Conservation (phyloP, 768 basidiomycete genomes). For the Amyloporia xantha region DNA sequence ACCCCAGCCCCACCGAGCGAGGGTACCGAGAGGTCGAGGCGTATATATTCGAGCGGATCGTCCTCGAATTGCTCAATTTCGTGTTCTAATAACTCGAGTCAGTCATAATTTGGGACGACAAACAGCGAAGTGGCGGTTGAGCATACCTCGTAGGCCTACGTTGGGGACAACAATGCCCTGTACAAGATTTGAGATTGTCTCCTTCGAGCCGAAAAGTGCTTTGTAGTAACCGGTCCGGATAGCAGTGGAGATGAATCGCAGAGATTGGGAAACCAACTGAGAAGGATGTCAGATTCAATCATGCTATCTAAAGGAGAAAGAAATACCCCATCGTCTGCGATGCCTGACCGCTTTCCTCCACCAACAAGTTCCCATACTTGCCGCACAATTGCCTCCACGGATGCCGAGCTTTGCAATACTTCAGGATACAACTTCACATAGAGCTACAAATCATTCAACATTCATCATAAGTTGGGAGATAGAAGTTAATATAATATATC, state of each 20-base stretch:
- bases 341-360: slow-evolving; percentile 56
- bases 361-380: slow-evolving; percentile 89
- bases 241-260: slow-evolving; percentile 87
- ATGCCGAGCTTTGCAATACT: slow-evolving; percentile 53
- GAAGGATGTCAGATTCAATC: background rate
- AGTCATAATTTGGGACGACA: background rate
- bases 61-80: slow-evolving; percentile 97
- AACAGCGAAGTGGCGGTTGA: no score
- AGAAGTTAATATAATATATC: background rate
- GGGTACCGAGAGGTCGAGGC: slow-evolving; percentile 69
- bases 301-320: background rate
- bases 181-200: slow-evolving; percentile 75
- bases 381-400: slow-evolving; percentile 72
- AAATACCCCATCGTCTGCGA: slow-evolving; percentile 66
- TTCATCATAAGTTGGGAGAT: background rate
- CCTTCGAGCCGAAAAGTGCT: slow-evolving; percentile 70
- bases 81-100: slow-evolving; percentile 40
- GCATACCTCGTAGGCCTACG: slow-evolving; percentile 64
- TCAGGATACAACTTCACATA: slow-evolving; percentile 82
- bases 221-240: slow-evolving; percentile 86
- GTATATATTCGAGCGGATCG: slow-evolving; percentile 92
- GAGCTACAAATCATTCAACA: no score
- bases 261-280: slow-evolving; percentile 83
- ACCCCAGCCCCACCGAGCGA: slow-evolving; percentile 39
- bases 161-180: slow-evolving; percentile 94